A percentile compares a stretch with the other conserved stretches of the same genome.
Conservation (phyloP, 805 yeast species). For the Metschnikowia arizonensis region DNA sequence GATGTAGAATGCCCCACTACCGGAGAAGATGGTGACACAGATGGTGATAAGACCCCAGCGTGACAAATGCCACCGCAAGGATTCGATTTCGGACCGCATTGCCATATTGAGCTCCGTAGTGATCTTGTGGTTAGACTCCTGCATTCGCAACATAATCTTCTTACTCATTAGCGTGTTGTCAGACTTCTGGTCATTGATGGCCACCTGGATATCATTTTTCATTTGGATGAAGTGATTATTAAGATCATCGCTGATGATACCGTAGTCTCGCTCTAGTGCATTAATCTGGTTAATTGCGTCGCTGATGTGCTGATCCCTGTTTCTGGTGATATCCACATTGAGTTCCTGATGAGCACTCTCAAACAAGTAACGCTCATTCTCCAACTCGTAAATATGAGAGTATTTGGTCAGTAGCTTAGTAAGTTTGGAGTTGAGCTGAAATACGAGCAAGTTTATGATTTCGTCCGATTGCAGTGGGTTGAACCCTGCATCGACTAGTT, state of each 20-base stretch:
- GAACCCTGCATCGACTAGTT: slow-evolving; percentile 54
- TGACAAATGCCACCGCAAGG: slow-evolving; percentile 88
- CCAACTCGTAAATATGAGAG: slow-evolving; percentile 62
- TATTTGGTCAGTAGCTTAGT: slow-evolving; percentile 44
- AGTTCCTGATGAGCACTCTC: slow-evolving; percentile 91
- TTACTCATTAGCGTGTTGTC: slow-evolving; percentile 76
- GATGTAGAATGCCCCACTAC: slow-evolving; percentile 51
- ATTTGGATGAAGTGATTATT: slow-evolving; percentile 53
- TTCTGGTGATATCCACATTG: slow-evolving; percentile 67
- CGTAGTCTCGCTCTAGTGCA: slow-evolving; percentile 66
- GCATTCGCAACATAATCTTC: slow-evolving; percentile 62
- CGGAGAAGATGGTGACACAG: slow-evolving; percentile 56
- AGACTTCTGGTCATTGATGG: slow-evolving; percentile 79
- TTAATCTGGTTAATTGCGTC: slow-evolving; percentile 64
- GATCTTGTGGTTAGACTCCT: slow-evolving; percentile 80
- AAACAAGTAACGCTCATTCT: slow-evolving; percentile 82
- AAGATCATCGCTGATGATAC: slow-evolving; percentile 70
- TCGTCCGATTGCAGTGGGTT: slow-evolving; percentile 57
- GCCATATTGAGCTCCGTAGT: slow-evolving; percentile 78
- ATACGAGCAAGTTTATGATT: slow-evolving; percentile 46
- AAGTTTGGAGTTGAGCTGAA: slow-evolving; percentile 41
- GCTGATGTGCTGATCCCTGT: slow-evolving; percentile 66
- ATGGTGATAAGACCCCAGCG: slow-evolving; percentile 82
- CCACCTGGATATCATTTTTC: slow-evolving; percentile 77
- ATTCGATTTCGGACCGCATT: slow-evolving; percentile 80